Conservation (phyloP, 352 stramenopile genomes). For the Aphanomyces invadans region DNA sequence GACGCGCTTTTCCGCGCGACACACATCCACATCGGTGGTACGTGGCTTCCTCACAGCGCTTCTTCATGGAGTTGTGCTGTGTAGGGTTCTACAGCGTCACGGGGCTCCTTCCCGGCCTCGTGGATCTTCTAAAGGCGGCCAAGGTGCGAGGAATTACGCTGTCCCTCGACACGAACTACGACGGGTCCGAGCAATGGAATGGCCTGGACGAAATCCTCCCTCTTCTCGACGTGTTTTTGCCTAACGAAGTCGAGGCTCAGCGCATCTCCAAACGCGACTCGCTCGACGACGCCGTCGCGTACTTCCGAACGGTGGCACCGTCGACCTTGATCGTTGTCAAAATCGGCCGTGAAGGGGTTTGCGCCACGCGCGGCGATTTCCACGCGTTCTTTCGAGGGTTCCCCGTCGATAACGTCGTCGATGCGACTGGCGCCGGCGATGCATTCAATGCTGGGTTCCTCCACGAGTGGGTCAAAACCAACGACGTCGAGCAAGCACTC, state of each 20-base stretch:
- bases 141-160: constrained; percentile 56
- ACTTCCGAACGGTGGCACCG: constrained; percentile 35
- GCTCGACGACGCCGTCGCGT: constrained; percentile 47
- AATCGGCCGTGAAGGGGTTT: constrained; percentile 50
- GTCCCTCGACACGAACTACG: constrained; percentile 82
- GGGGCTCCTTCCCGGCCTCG: constrained; percentile 50
- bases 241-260: constrained; percentile 77
- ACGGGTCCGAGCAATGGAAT: constrained; percentile 52
- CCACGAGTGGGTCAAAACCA: constrained; percentile 43
- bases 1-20: constrained; percentile 43
- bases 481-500: constrained; percentile 44
- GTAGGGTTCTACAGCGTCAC: constrained; percentile 67
- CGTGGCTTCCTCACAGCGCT: too few species aligned
- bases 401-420: constrained; percentile 42
- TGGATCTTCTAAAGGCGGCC: constrained; percentile 46
- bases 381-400: constrained; percentile 45
- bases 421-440: constrained; percentile 74
- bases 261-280: constrained; percentile 40
- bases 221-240: constrained; percentile 74
- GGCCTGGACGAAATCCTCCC: constrained; percentile 49
- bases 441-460: constrained; percentile 84
- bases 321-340: constrained; percentile 59
- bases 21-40: constrained; percentile 73
- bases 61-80: constrained; percentile 9
- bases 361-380: constrained; percentile 38